Conservation (phyloP, 164 flowering plant species). For the Paratinospora sagittata region DNA sequence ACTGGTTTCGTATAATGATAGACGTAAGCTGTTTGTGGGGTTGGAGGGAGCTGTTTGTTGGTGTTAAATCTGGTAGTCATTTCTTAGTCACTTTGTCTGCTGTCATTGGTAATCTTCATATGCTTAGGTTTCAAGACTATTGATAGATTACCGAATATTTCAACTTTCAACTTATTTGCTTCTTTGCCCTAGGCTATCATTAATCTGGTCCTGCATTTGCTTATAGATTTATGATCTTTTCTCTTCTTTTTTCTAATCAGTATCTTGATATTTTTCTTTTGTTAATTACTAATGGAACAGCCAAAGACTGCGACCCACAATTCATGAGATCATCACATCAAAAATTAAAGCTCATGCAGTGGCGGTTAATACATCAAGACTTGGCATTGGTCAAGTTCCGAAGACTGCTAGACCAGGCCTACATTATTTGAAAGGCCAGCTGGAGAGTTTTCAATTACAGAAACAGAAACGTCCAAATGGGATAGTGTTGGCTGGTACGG, state of each 20-base stretch:
- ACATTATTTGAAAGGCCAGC: slow-evolving; percentile 49
- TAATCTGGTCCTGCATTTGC: background rate
- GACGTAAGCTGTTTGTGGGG: no score
- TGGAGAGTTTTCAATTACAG: slow-evolving; percentile 52
- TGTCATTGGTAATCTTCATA: background rate
- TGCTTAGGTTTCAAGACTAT: background rate
- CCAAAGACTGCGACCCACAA: slow-evolving; percentile 87
- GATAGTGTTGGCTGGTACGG: slow-evolving; percentile 43
- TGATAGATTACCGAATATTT: background rate
- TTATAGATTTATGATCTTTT: background rate
- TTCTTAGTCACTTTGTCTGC: background rate
- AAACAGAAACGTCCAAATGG: slow-evolving; percentile 81
- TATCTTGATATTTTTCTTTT: background rate
- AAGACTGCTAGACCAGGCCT: slow-evolving; percentile 37
- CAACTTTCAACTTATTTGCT: background rate
- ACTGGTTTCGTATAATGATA: no score
- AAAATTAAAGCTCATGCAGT: slow-evolving; percentile 77
- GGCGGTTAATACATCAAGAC: slow-evolving; percentile 40
- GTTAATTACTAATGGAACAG: slow-evolving; percentile 31
- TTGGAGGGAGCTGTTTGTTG: no score
- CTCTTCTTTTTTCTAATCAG: no score
- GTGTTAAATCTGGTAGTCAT: background rate
- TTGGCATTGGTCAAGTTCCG: slow-evolving; percentile 37
- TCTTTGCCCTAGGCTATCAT: background rate
- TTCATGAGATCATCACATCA: slow-evolving; percentile 83